A percentile compares a stretch with the other conserved stretches of the same genome.
These are phyloP conservation scores for Fusarium concolor DNA, from an alignment of 2,329 filamentous ascomycete genomes.

Conservation along the genomic window DNA sequence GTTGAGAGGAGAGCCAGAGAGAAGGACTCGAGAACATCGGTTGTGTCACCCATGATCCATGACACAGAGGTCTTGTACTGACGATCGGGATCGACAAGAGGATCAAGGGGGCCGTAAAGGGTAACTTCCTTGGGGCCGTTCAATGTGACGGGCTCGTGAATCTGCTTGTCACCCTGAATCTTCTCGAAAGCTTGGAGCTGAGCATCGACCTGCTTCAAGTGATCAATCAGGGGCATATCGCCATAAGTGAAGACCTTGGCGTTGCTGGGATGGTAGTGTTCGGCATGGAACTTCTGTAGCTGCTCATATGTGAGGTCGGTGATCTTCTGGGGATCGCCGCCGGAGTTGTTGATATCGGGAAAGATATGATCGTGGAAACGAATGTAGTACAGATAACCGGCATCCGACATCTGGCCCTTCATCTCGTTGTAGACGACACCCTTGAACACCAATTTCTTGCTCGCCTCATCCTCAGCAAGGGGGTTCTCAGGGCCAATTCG, in stretches of 20 bases:
- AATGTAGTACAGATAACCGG: constrained; percentile 95
- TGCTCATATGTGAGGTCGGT: constrained; percentile 94
- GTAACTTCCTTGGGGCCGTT: constrained; percentile 76
- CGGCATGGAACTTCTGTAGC: constrained; percentile 85
- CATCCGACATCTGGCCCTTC: constrained; percentile 99
- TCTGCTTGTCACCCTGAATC: constrained; percentile 75
- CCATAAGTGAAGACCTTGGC: constrained; percentile 96
- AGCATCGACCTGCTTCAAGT: constrained; percentile 81
- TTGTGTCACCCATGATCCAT: constrained; percentile 88
- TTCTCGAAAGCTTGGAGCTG: constrained; percentile 79
- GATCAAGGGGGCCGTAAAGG: constrained; percentile 85
- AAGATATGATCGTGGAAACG: constrained; percentile 95
- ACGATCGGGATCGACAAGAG: constrained; percentile 84
- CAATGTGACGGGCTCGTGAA: constrained; percentile 82
- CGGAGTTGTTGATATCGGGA: constrained; percentile 94
- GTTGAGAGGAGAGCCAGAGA: constrained; percentile 84
- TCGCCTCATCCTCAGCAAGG: constrained; percentile 65
- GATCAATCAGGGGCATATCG: constrained; percentile 85
- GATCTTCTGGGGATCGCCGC: constrained; percentile 95
- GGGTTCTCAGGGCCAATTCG: constrained; percentile 93
- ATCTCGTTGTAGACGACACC: constrained; percentile 99
- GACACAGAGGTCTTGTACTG: constrained; percentile 95
- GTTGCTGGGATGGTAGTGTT: constrained; percentile 98
- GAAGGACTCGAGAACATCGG: constrained; percentile 88
- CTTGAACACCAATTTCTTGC: constrained; percentile 88